Conservation (phyloP, 371 early-diverging fungal species). For the Rhizopus microsporus region DNA sequence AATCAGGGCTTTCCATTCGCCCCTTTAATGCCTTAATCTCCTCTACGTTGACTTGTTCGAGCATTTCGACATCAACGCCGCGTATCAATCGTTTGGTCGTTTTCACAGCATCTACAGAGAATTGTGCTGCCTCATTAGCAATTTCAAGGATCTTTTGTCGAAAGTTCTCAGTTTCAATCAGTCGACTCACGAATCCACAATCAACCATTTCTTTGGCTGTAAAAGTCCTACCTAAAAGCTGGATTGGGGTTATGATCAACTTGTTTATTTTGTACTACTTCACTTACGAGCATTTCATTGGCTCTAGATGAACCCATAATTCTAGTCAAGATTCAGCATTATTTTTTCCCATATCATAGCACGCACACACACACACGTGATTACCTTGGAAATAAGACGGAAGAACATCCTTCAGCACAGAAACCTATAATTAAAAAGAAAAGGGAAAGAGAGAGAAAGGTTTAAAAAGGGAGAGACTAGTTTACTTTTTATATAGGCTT, state of each 20-base stretch:
- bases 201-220: constrained; percentile 58
- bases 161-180: constrained; percentile 57
- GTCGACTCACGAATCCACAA: constrained; percentile 51
- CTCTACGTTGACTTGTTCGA: constrained; percentile 46
- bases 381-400: constrained; percentile 56
- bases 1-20: constrained; percentile 45
- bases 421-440: constrained; percentile 30
- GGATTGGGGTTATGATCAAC: background rate
- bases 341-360: background rate
- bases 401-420: constrained; percentile 74
- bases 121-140: constrained; percentile 52
- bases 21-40: constrained; percentile 51
- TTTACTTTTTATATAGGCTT: background rate
- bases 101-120: constrained; percentile 56
- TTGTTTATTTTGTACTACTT: background rate
- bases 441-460: background rate
- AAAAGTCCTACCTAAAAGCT: constrained; percentile 51
- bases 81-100: constrained; percentile 62
- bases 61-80: constrained; percentile 43
- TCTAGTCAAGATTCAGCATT: constrained; percentile 12
- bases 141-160: constrained; percentile 47
- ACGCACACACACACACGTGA: too few relatives aligned
- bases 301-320: constrained; percentile 64
- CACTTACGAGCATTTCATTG: constrained; percentile 60
- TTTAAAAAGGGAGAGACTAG: background rate